phyloP scores from a whole-genome alignment of 768 basidiomycete genomes.

The Trametes coccinea region DNA sequence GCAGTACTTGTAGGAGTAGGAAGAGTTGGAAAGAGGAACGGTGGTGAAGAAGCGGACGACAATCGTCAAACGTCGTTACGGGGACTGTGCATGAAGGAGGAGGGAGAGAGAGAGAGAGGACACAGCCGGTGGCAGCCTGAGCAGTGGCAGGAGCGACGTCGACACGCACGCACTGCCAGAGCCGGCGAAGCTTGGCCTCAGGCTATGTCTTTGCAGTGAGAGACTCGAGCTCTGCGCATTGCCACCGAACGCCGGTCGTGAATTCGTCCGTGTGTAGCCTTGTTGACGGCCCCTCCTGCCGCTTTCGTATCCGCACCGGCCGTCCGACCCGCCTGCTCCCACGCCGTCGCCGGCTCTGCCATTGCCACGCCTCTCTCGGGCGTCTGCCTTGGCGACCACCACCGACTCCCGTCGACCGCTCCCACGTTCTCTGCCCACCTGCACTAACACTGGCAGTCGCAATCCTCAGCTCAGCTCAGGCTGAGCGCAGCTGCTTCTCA shows the following conservation, averaged over 20 bases:
- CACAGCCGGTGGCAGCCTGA: background rate
- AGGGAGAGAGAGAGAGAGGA: background rate
- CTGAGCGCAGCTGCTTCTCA: no score
- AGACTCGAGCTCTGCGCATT: slow-evolving; percentile 3
- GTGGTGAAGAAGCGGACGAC: background rate
- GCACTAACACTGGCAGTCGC: no score
- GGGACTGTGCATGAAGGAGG: background rate
- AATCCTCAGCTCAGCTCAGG: background rate
- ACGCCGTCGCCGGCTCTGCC: background rate
- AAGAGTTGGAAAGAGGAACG: background rate
- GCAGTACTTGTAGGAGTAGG: background rate
- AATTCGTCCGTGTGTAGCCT: background rate
- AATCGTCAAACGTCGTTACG: slow-evolving; percentile 10
- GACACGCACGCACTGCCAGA: background rate
- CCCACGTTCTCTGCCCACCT: background rate
- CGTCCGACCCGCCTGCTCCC: slow-evolving; percentile 2
- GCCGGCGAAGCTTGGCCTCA: background rate
- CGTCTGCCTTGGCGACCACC: background rate
- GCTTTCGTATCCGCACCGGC: slow-evolving; percentile 1
- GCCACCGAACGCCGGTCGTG: slow-evolving; percentile 13
- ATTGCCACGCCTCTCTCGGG: slow-evolving; percentile 12
- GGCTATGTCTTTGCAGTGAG: background rate
- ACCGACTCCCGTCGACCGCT: background rate
- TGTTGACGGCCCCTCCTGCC: slow-evolving; percentile 1
- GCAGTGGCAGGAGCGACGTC: background rate